Evolutionary conservation across 257 asterid genomes (phyloP).

Genomic region (Voacanga thouarsii): DNA sequence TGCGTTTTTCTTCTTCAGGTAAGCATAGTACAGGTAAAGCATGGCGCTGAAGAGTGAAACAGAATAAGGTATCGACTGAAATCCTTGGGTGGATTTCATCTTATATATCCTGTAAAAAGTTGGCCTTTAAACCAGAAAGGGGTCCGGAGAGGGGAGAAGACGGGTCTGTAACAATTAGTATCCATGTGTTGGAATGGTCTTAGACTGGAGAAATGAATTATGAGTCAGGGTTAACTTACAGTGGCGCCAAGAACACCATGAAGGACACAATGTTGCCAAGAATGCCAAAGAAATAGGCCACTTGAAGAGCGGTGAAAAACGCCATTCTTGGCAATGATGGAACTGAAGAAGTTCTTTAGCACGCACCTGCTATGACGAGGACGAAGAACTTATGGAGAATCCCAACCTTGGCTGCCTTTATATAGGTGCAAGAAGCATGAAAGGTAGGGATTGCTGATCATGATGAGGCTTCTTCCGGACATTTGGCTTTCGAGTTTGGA

Average conservation of each 20-base stretch:
- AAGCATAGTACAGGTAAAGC: constrained; percentile 71
- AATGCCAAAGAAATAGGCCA: constrained; percentile 60
- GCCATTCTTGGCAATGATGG: constrained; percentile 36
- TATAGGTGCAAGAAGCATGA: not conserved
- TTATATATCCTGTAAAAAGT: constrained; percentile 56
- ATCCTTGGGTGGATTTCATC: constrained; percentile 75
- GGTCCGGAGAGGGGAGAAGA: too few species aligned
- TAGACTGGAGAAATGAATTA: too few species aligned
- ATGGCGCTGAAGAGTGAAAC: constrained; percentile 77
- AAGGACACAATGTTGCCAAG: constrained; percentile 81
- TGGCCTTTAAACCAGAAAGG: constrained; percentile 38
- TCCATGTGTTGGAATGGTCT: not conserved
- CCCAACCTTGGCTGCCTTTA: not conserved
- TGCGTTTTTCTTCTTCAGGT: constrained; percentile 49
- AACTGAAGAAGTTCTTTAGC: constrained; percentile 34
- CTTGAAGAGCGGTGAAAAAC: constrained; percentile 8
- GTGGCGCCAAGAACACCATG: constrained; percentile 80
- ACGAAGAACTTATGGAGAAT: not conserved
- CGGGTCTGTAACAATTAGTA: not conserved
- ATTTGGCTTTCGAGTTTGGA: constrained; percentile 23
- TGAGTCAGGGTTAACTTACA: constrained; percentile 29
- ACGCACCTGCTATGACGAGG: constrained; percentile 6
- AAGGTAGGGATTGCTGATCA: too few species aligned
- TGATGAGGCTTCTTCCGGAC: constrained; percentile 7
- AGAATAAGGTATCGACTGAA: constrained; percentile 69